These are phyloP conservation scores for Curvularia spicifera DNA, from an alignment of 2,329 filamentous ascomycete genomes.

Conservation along the genomic window DNA sequence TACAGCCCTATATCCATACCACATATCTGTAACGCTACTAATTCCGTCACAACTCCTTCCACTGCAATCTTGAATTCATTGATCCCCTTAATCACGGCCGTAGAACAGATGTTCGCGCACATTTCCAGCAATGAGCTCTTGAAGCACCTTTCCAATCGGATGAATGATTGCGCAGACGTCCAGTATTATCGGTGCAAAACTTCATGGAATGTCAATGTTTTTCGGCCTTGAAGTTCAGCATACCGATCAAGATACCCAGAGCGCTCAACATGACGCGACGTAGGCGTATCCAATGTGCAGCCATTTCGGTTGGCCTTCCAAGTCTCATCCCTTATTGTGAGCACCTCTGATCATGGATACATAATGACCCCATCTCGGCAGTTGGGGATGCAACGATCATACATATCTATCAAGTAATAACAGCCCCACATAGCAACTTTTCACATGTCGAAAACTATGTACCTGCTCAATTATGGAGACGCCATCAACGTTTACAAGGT, in stretches of 20 bases:
- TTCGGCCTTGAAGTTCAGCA: too few relatives aligned
- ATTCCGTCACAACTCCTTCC: neutral
- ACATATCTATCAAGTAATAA: neutral
- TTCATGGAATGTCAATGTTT: neutral
- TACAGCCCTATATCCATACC: neutral
- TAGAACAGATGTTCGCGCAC: neutral
- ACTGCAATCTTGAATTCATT: neutral
- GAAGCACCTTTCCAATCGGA: neutral
- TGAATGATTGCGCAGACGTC: neutral
- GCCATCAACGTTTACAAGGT: neutral
- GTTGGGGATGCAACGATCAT: neutral
- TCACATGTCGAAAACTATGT: neutral
- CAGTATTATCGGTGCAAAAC: neutral
- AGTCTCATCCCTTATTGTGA: neutral
- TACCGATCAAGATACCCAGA: neutral
- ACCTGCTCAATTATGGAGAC: neutral
- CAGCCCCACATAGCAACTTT: neutral
- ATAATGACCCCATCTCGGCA: neutral
- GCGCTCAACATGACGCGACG: neutral
- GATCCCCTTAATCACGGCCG: too few relatives aligned
- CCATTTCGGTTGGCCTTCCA: neutral
- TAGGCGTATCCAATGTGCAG: neutral
- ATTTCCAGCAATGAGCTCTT: neutral
- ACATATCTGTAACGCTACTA: neutral
- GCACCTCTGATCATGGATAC: neutral